phyloP scores from a whole-genome alignment of 345 rosid genomes.

The Aquilaria malaccensis region DNA sequence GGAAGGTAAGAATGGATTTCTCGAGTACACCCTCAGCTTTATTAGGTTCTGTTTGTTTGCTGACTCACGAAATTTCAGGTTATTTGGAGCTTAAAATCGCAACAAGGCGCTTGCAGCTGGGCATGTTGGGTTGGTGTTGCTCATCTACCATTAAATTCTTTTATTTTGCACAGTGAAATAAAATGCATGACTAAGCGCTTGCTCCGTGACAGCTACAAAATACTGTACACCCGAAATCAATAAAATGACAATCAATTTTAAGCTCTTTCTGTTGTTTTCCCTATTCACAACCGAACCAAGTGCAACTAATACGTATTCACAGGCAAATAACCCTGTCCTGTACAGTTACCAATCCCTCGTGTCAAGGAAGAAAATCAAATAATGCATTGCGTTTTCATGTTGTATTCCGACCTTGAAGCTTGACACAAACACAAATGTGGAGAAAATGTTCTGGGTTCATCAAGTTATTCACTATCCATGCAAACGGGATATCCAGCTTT shows the following conservation, averaged over 20 bases:
- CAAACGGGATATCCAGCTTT: conserved; percentile 73
- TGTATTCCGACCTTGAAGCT: conserved; percentile 24
- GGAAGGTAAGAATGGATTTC: conserved; percentile 11
- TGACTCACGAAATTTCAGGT: conserved; percentile 17
- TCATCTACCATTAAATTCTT: too few relatives aligned
- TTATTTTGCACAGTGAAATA: too few relatives aligned
- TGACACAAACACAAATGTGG: conserved; percentile 58
- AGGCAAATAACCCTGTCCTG: too few relatives aligned
- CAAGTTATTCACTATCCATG: conserved; percentile 88
- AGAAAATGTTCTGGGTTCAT: conserved; percentile 79
- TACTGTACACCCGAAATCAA: too few relatives aligned
- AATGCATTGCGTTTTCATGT: conserved; percentile 1
- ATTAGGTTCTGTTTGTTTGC: not conserved
- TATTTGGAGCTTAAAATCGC: conserved; percentile 28
- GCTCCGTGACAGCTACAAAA: too few relatives aligned
- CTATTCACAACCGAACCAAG: too few relatives aligned
- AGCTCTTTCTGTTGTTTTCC: too few relatives aligned
- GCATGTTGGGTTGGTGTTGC: too few relatives aligned
- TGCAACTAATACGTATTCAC: too few relatives aligned
- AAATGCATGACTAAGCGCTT: too few relatives aligned
- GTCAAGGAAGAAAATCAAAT: not conserved
- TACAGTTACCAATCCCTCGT: not conserved
- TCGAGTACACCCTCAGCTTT: not conserved
- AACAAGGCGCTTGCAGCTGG: too few relatives aligned
- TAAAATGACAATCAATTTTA: too few relatives aligned